Percentiles rank a stretch among this genome's conserved stretches.
phyloP scores from a whole-genome alignment of 2,329 filamentous ascomycete genomes.

The Coniochaeta sp. region DNA sequence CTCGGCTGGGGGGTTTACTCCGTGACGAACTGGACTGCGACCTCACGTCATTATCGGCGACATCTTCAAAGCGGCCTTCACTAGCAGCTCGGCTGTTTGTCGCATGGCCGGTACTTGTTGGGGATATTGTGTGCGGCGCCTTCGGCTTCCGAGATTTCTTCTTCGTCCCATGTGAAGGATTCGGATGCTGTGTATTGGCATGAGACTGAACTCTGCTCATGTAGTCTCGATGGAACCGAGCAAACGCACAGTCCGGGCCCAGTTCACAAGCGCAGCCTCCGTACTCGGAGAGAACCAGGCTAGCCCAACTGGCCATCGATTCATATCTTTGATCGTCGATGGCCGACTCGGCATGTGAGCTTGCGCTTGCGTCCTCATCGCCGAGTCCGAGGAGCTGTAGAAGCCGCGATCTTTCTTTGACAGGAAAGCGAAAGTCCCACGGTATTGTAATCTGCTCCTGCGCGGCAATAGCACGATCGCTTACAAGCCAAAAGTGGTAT shows the following conservation, averaged over 20 bases:
- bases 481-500: constrained; percentile 90
- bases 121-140: constrained; percentile 46
- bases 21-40: constrained; percentile 44
- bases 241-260: constrained; percentile 55
- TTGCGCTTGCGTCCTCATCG: constrained; percentile 45
- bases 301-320: constrained; percentile 56
- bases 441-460: constrained; percentile 56
- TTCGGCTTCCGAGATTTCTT: constrained; percentile 50
- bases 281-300: constrained; percentile 66
- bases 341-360: constrained; percentile 34
- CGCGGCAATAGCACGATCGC: constrained; percentile 64
- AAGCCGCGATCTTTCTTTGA: constrained; percentile 44
- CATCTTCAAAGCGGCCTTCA: constrained; percentile 51
- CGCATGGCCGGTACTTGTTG: constrained; percentile 54
- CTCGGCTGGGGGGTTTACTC: constrained; percentile 61
- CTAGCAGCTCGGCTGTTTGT: constrained; percentile 58
- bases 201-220: constrained; percentile 36
- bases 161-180: constrained; percentile 20
- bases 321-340: constrained; percentile 54
- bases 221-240: constrained; percentile 54
- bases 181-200: constrained; percentile 11
- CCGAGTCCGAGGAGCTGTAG: constrained; percentile 53
- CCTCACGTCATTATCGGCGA: constrained; percentile 42
- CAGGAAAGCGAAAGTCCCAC: constrained; percentile 62
- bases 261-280: constrained; percentile 71